Evolutionary conservation across 179 eudicot genomes (phyloP).

Genomic region (Carnegiea gigantea): DNA sequence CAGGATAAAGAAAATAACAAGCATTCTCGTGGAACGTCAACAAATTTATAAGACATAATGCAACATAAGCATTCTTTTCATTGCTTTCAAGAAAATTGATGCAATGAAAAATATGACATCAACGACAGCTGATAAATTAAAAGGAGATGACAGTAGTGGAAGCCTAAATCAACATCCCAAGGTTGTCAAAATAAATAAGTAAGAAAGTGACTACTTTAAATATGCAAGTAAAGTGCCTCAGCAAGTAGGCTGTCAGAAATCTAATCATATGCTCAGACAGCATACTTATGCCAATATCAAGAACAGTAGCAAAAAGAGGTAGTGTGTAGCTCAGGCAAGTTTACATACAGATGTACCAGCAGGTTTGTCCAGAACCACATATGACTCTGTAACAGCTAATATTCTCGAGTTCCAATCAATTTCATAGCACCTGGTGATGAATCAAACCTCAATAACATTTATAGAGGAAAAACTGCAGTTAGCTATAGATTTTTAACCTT

Average conservation of each 20-base stretch:
- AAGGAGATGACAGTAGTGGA: too few relatives aligned
- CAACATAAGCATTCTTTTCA: too few relatives aligned
- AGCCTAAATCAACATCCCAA: too few relatives aligned
- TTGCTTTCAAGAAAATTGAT: too few relatives aligned
- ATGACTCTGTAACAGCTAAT: conserved; percentile 71
- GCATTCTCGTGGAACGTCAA: neutral
- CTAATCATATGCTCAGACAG: neutral
- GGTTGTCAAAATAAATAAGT: too few relatives aligned
- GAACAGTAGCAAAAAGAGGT: neutral
- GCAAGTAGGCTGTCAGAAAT: neutral
- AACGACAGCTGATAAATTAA: too few relatives aligned
- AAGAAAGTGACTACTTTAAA: too few relatives aligned
- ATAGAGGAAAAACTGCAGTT: neutral
- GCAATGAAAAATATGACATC: too few relatives aligned
- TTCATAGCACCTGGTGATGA: conserved; percentile 75
- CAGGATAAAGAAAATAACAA: neutral
- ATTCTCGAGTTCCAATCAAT: conserved; percentile 93
- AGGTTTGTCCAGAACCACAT: conserved; percentile 92
- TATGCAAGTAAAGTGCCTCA: neutral
- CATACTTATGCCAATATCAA: neutral
- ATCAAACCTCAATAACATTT: conserved; percentile 24
- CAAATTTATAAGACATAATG: neutral
- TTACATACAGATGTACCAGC: conserved; percentile 92
- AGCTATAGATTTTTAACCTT: conserved; percentile 6
- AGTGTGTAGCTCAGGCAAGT: conserved; percentile 1